Evolutionary conservation across 768 basidiomycete genomes (phyloP).

Genomic region (Coprinellus aureogranulatus): DNA sequence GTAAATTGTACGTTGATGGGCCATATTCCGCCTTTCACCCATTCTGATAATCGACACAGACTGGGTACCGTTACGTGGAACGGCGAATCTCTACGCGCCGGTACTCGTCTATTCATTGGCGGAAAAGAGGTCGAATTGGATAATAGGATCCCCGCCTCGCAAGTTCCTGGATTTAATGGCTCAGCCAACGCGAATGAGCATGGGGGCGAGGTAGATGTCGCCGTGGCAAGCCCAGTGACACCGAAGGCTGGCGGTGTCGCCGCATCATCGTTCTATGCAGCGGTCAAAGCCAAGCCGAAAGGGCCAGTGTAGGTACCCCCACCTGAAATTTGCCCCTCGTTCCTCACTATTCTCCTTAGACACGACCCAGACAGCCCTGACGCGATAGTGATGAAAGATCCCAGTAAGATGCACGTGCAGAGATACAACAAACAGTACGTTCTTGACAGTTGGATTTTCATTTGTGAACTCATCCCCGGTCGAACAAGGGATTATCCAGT

Average conservation of each 20-base stretch:
- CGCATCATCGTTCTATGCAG: constrained; percentile 63
- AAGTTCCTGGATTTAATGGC: constrained; percentile 45
- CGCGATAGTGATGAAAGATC: constrained; percentile 84
- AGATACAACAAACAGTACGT: constrained; percentile 69
- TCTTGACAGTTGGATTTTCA: neutral
- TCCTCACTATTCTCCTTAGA: constrained; percentile 31
- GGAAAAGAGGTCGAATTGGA: constrained; percentile 66
- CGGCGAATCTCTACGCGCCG: constrained; percentile 48
- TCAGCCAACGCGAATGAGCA: constrained; percentile 3
- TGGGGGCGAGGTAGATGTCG: constrained; percentile 17
- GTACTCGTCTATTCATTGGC: constrained; percentile 45
- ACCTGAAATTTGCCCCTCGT: neutral
- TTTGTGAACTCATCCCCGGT: constrained; percentile 5
- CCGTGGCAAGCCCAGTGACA: neutral
- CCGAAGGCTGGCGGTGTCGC: constrained; percentile 40
- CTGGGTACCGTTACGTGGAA: constrained; percentile 65
- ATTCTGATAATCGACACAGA: constrained; percentile 29
- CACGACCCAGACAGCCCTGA: constrained; percentile 75
- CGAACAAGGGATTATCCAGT: constrained; percentile 64
- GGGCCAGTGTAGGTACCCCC: constrained; percentile 46
- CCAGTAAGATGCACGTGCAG: constrained; percentile 62
- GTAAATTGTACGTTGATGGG: constrained; percentile 53
- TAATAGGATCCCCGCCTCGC: constrained; percentile 43
- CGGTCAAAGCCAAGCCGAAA: constrained; percentile 29
- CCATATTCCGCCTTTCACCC: neutral